Evolutionary conservation across 2,329 filamentous ascomycete genomes (phyloP).

Genomic region (Aspergillus sp.): DNA sequence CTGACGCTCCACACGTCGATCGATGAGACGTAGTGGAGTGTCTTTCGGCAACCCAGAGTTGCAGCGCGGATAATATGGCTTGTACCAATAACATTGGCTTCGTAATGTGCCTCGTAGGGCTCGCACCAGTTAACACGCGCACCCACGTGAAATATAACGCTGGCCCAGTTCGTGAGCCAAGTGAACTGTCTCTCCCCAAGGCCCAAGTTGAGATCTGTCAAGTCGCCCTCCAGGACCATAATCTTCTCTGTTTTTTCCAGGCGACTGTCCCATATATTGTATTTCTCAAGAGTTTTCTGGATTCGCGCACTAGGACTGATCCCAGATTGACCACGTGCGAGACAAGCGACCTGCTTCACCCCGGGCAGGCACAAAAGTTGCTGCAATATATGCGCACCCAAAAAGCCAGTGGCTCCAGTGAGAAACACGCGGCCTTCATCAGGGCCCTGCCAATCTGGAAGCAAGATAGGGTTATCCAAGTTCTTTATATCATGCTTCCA

Average conservation of each 20-base stretch:
- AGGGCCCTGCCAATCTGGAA: constrained; percentile 1
- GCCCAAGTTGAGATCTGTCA: not conserved
- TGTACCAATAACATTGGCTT: constrained; percentile 1
- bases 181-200: not conserved
- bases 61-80: not conserved
- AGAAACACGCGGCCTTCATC: constrained; percentile 1
- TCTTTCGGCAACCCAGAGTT: not conserved
- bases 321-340: not conserved
- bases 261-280: not conserved
- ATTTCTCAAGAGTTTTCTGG: not conserved
- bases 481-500: not conserved
- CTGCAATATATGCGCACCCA: not conserved
- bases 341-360: constrained; percentile 1
- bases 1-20: not conserved
- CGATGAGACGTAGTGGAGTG: not conserved
- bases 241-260: not conserved
- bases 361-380: not conserved
- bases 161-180: constrained; percentile 2
- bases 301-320: not conserved
- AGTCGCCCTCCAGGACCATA: not conserved
- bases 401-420: constrained; percentile 2
- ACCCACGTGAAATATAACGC: constrained; percentile 1
- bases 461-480: not conserved
- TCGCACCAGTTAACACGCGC: constrained; percentile 1
- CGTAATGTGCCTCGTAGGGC: not conserved